Evolutionary conservation across 148 eudicot species (phyloP).

Genomic region (Selenicereus undatus): DNA sequence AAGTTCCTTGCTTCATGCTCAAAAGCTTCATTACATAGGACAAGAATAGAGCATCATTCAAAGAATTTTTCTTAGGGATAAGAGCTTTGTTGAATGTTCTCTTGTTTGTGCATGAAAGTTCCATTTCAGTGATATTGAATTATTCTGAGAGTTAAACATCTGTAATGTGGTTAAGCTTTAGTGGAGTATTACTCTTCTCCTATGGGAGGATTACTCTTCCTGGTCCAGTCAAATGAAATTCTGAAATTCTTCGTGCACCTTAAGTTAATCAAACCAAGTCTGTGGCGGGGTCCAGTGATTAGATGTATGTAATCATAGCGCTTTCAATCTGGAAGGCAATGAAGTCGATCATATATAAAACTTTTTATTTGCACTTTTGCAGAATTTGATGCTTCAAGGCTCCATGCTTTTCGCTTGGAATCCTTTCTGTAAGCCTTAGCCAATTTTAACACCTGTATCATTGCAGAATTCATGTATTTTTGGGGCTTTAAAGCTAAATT

Average conservation of each 20-base stretch:
- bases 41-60: not conserved
- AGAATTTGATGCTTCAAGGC: conserved; percentile 23
- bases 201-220: not conserved
- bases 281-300: not conserved
- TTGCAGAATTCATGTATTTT: conserved; percentile 1
- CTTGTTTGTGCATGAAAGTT: not conserved
- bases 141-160: not conserved
- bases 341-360: not conserved
- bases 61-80: not conserved
- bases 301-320: not conserved
- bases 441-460: not conserved
- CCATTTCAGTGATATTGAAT: not conserved
- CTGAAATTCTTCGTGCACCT: not conserved
- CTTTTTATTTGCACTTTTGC: conserved; percentile 18
- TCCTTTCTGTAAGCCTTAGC: conserved; percentile 24
- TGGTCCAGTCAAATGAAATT: not conserved
- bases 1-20: not conserved
- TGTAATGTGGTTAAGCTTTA: not conserved
- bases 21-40: not conserved
- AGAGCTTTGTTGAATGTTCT: not conserved
- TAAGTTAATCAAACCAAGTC: not conserved
- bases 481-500: not conserved
- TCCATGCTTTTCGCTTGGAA: conserved; percentile 11
- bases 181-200: not conserved
- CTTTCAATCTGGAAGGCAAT: conserved; percentile 3